phyloP scores from a whole-genome alignment of 2,329 filamentous ascomycete genomes.

The Epichloe baconii region DNA sequence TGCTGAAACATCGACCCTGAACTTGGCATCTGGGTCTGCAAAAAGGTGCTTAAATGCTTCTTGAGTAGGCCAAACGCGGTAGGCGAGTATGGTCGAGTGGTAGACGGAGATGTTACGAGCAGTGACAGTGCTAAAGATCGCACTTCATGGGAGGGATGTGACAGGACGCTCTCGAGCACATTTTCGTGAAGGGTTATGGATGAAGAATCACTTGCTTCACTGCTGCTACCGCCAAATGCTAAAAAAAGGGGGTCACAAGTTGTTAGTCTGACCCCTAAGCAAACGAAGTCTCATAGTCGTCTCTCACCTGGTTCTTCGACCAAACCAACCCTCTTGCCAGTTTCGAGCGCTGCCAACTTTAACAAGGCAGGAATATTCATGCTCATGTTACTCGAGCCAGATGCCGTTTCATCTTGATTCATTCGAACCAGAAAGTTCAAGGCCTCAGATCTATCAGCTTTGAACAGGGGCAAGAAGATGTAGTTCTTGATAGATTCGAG shows the following conservation, averaged over 20 bases:
- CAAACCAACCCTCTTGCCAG: conserved; percentile 56
- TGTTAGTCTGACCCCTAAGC: not conserved
- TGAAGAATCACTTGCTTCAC: conserved; percentile 7
- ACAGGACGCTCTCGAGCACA: conserved; percentile 39
- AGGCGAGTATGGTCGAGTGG: conserved; percentile 57
- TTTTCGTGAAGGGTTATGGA: conserved; percentile 25
- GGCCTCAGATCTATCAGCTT: conserved; percentile 38
- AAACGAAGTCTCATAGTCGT: not conserved
- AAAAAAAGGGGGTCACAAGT: not conserved
- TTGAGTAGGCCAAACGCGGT: conserved; percentile 50
- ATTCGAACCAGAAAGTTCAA: conserved; percentile 45
- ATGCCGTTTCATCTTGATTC: conserved; percentile 35
- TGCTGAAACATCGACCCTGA: conserved; percentile 67
- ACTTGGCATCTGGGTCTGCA: conserved; percentile 74
- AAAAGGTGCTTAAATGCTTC: conserved; percentile 59
- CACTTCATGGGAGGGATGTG: conserved; percentile 47
- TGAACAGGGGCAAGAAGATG: conserved; percentile 50
- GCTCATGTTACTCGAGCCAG: conserved; percentile 29
- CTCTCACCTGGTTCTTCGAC: conserved; percentile 51
- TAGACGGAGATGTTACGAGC: conserved; percentile 61
- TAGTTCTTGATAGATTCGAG: conserved; percentile 53
- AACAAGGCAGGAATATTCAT: conserved; percentile 43
- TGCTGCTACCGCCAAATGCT: conserved; percentile 16
- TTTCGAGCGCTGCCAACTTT: conserved; percentile 54
- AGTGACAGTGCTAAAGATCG: conserved; percentile 73